Conservation (phyloP, 2,329 filamentous ascomycete genomes). For the Scolecobasidium constrictum region DNA sequence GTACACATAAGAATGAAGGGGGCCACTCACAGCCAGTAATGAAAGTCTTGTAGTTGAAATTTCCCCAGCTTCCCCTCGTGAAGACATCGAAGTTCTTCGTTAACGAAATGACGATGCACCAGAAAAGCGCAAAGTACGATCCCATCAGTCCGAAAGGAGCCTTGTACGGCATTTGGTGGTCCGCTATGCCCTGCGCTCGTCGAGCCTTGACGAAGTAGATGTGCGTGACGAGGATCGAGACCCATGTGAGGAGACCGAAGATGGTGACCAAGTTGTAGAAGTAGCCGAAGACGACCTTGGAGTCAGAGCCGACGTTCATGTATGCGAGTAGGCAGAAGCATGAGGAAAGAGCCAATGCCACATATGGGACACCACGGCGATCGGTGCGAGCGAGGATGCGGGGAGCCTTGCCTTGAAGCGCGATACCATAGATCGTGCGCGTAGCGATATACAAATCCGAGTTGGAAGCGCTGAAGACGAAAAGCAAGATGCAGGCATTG, state of each 20-base stretch:
- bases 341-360: conserved; percentile 50
- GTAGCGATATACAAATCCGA: conserved; percentile 67
- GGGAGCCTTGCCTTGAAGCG: conserved; percentile 61
- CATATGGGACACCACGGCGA: conserved; percentile 58
- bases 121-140: conserved; percentile 54
- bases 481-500: conserved; percentile 64
- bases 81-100: conserved; percentile 69
- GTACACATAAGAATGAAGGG: too few relatives aligned
- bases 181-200: conserved; percentile 33
- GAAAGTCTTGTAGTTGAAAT: conserved; percentile 64
- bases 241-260: conserved; percentile 35
- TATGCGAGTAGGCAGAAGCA: conserved; percentile 57
- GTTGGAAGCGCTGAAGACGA: conserved; percentile 69
- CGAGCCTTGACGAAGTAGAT: conserved; percentile 37
- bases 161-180: conserved; percentile 40
- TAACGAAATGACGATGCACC: conserved; percentile 62
- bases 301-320: conserved; percentile 33
- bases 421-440: conserved; percentile 62
- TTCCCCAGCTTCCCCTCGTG: conserved; percentile 34
- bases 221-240: conserved; percentile 37
- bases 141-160: conserved; percentile 64
- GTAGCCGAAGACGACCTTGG: conserved; percentile 34
- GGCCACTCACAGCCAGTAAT: too few relatives aligned
- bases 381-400: conserved; percentile 62
- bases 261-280: conserved; percentile 35